A percentile compares a stretch with the other conserved stretches of the same genome.
Conservation (phyloP, 805 yeast genomes). For the Saccharomyces eubayanus region DNA sequence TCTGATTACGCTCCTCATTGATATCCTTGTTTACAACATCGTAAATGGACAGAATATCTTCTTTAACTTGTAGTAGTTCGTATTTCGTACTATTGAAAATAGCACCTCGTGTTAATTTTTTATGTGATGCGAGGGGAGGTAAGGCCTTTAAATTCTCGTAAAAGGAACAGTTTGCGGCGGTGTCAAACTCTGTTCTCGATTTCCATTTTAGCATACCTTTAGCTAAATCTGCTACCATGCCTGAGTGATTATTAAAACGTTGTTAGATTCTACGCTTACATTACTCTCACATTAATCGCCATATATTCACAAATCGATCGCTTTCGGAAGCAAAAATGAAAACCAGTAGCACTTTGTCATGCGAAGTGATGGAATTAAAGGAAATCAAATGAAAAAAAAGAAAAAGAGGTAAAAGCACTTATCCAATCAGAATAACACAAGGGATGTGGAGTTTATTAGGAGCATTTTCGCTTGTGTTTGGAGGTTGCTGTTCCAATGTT, state of each 20-base stretch:
- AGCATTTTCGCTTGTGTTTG: slow-evolving; percentile 39
- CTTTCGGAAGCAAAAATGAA: not conserved
- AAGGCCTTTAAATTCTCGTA: slow-evolving; percentile 14
- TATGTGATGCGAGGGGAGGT: slow-evolving; percentile 10
- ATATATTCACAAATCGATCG: not conserved
- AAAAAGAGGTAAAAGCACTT: not conserved
- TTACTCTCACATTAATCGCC: not conserved
- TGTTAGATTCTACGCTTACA: not conserved
- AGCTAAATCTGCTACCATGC: not conserved
- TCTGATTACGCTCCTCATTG: slow-evolving; percentile 25
- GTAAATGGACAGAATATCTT: slow-evolving; percentile 16
- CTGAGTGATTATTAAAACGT: not conserved
- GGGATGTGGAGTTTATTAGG: slow-evolving; percentile 9
- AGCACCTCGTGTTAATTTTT: slow-evolving; percentile 12
- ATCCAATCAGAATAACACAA: not conserved
- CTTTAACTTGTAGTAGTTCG: slow-evolving; percentile 17
- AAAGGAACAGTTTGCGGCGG: slow-evolving; percentile 1
- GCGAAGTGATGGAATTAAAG: not conserved
- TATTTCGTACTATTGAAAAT: slow-evolving; percentile 19
- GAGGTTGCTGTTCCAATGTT: slow-evolving; percentile 71
- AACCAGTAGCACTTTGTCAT: not conserved
- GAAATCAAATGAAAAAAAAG: not conserved
- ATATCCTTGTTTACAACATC: slow-evolving; percentile 24
- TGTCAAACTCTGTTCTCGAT: not conserved
- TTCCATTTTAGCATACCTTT: not conserved